A percentile compares a stretch with the other conserved stretches of the same genome.
Evolutionary conservation across 257 asterid species (phyloP).

Genomic region (Lantana camara): DNA sequence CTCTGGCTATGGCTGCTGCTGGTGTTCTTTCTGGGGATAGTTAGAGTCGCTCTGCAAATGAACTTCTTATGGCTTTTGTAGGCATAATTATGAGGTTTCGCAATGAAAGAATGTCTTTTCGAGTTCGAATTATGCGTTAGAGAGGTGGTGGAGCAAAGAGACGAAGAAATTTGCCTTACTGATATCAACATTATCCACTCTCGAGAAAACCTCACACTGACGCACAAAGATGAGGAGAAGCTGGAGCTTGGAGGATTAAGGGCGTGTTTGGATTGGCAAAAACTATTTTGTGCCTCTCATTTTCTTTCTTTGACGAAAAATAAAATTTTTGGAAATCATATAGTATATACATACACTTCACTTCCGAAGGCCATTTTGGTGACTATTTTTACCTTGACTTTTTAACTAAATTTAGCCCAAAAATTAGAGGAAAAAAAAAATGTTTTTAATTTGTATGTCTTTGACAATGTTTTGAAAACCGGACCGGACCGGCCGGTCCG

Average conservation of each 20-base stretch:
- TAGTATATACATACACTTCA: neutral
- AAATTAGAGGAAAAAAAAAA: too few relatives aligned
- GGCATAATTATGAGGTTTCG: slow-evolving; percentile 29
- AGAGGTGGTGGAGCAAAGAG: slow-evolving; percentile 40
- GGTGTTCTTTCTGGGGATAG: slow-evolving; percentile 36
- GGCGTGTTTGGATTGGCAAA: slow-evolving; percentile 25
- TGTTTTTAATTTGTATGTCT: too few relatives aligned
- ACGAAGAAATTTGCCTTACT: slow-evolving; percentile 58
- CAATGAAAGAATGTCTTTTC: slow-evolving; percentile 28
- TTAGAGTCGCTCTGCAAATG: slow-evolving; percentile 52
- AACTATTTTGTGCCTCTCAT: slow-evolving; percentile 12
- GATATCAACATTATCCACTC: slow-evolving; percentile 70
- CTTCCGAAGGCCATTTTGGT: slow-evolving; percentile 10
- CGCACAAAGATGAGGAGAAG: slow-evolving; percentile 19
- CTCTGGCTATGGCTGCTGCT: slow-evolving; percentile 32
- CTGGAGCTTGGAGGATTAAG: neutral
- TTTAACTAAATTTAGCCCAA: too few relatives aligned
- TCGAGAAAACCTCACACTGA: slow-evolving; percentile 3
- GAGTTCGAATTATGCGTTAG: slow-evolving; percentile 34
- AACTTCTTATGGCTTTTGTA: slow-evolving; percentile 18
- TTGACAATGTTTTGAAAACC: too few relatives aligned
- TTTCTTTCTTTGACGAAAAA: neutral
- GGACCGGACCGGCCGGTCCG: too few relatives aligned
- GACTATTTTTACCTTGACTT: too few relatives aligned
- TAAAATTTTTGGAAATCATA: neutral